These are phyloP conservation scores for Phytophthora uliginosa DNA, from an alignment of 352 stramenopile genomes.

Conservation along the genomic window DNA sequence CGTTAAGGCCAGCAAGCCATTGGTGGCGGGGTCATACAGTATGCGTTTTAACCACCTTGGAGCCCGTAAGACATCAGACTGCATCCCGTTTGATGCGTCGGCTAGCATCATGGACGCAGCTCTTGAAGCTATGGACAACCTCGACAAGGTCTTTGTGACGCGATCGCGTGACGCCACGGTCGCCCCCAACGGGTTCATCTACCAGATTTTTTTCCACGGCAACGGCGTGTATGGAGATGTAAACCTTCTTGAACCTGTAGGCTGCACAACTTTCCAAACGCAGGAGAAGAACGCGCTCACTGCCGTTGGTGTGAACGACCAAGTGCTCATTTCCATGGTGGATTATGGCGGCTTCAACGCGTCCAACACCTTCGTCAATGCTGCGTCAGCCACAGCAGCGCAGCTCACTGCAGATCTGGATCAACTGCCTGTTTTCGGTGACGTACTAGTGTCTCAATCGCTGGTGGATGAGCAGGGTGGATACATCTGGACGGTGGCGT, in stretches of 20 bases:
- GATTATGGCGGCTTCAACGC: conserved; percentile 57
- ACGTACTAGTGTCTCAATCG: conserved; percentile 72
- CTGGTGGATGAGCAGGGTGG: conserved; percentile 76
- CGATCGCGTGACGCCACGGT: conserved; percentile 38
- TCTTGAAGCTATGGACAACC: conserved; percentile 68
- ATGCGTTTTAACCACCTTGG: conserved; percentile 64
- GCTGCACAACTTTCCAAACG: conserved; percentile 69
- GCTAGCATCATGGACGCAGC: conserved; percentile 62
- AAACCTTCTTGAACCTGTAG: conserved; percentile 26
- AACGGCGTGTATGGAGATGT: conserved; percentile 67
- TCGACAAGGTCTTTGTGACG: conserved; percentile 82
- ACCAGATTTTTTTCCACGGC: conserved; percentile 79
- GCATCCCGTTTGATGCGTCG: conserved; percentile 75
- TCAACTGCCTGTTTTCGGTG: conserved; percentile 67
- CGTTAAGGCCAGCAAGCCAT: conserved; percentile 59
- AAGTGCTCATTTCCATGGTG: conserved; percentile 43
- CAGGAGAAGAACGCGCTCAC: conserved; percentile 76
- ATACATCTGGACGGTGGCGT: conserved; percentile 83
- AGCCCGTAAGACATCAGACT: conserved; percentile 38
- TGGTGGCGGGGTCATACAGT: conserved; percentile 70
- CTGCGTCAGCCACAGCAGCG: conserved; percentile 46
- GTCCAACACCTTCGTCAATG: conserved; percentile 61
- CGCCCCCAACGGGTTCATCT: conserved; percentile 72
- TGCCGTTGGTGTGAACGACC: conserved; percentile 31
- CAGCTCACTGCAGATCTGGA: conserved; percentile 63